Conservation (phyloP, 2,329 filamentous ascomycete species). For the Mycosphaerelloides madeirae region DNA sequence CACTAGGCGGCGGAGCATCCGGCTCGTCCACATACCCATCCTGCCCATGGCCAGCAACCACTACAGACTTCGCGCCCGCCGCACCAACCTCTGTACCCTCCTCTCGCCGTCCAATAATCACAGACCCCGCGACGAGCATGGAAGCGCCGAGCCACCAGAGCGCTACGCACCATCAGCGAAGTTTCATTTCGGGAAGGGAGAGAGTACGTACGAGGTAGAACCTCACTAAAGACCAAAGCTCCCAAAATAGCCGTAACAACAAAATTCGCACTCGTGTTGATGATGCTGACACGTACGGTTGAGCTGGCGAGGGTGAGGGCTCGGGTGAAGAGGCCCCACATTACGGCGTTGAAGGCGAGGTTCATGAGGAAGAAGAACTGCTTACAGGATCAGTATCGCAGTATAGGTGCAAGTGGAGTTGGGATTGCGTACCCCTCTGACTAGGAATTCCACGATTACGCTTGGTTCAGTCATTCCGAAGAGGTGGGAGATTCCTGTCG, state of each 20-base stretch:
- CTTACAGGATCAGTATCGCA: neutral
- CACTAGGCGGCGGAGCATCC: constrained; percentile 26
- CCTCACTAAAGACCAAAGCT: constrained; percentile 65
- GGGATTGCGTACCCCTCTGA: constrained; percentile 53
- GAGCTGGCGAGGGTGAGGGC: constrained; percentile 70
- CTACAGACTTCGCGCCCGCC: constrained; percentile 16
- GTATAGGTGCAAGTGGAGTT: no score
- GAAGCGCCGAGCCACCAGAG: constrained; percentile 73
- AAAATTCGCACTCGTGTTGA: constrained; percentile 80
- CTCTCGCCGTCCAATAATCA: constrained; percentile 69
- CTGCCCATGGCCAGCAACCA: constrained; percentile 8
- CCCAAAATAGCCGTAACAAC: constrained; percentile 71
- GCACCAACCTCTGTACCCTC: constrained; percentile 39
- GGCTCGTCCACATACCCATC: constrained; percentile 28
- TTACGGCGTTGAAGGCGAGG: constrained; percentile 69
- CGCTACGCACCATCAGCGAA: constrained; percentile 25
- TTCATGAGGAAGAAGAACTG: constrained; percentile 75
- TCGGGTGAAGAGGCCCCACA: constrained; percentile 80
- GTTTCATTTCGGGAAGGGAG: neutral
- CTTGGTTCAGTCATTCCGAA: constrained; percentile 45
- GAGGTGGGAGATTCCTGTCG: constrained; percentile 44
- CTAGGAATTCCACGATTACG: constrained; percentile 46
- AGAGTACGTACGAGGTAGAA: constrained; percentile 49
- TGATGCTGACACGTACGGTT: constrained; percentile 73
- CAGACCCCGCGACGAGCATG: constrained; percentile 69